Percentiles rank a stretch among this genome's conserved stretches.
Evolutionary conservation across 345 rosid species (phyloP).

Genomic region (Pseudoturritis turrita): DNA sequence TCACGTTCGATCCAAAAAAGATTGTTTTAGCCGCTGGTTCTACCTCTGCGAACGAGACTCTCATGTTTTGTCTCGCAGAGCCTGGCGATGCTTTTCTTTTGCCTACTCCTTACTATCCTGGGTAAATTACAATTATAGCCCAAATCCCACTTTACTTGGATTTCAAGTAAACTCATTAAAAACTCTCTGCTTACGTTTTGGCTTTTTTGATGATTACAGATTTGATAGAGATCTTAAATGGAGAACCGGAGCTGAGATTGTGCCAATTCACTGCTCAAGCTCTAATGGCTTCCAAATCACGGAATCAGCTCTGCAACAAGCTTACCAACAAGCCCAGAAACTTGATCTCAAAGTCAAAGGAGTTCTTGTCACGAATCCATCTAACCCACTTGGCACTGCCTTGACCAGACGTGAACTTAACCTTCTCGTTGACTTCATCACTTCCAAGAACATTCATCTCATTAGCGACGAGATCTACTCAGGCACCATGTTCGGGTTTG

Average conservation of each 20-base stretch:
- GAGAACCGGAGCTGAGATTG: conserved; percentile 60
- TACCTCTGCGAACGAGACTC: conserved; percentile 78
- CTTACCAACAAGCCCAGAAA: conserved; percentile 58
- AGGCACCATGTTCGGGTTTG: conserved; percentile 70
- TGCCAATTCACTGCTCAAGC: conserved; percentile 55
- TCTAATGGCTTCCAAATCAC: conserved; percentile 59
- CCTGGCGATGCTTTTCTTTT: conserved; percentile 76
- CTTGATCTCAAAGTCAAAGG: conserved; percentile 70
- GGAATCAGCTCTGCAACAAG: conserved; percentile 52
- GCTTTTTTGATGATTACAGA: conserved; percentile 33
- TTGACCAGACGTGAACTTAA: conserved; percentile 51
- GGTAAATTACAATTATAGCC: conserved; percentile 38
- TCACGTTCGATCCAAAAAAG: conserved; percentile 51
- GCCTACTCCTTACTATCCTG: conserved; percentile 84
- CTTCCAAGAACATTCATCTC: conserved; percentile 56
- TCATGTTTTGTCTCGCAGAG: conserved; percentile 72
- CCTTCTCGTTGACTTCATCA: conserved; percentile 60
- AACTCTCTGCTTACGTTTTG: conserved; percentile 17
- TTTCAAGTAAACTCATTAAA: conserved; percentile 10
- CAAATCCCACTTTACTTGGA: conserved; percentile 21
- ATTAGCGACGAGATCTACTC: conserved; percentile 83
- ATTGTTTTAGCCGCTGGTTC: conserved; percentile 79
- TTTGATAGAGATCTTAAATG: conserved; percentile 77
- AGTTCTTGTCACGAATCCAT: conserved; percentile 75
- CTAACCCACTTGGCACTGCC: conserved; percentile 76